These are phyloP conservation scores for Coleophoma eucalyptorum DNA, from an alignment of 2,329 filamentous ascomycete species.

Conservation along the genomic window DNA sequence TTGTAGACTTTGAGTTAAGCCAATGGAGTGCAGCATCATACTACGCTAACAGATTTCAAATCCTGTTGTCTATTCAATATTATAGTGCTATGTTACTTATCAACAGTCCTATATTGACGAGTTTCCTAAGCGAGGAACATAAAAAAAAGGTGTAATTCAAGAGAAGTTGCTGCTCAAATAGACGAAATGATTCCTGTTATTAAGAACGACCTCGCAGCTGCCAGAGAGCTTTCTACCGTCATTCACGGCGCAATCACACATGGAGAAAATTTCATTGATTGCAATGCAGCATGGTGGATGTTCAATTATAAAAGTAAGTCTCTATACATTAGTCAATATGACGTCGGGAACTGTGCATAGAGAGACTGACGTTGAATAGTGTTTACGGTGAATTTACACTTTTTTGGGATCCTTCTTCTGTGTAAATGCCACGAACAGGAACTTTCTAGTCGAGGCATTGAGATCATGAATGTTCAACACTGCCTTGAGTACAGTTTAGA, in stretches of 20 bases:
- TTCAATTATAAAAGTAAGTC: slow-evolving; percentile 28
- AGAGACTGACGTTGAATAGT: slow-evolving; percentile 8
- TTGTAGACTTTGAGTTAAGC: not conserved
- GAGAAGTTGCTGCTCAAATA: not conserved
- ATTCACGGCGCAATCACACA: slow-evolving; percentile 13
- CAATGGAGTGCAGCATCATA: slow-evolving; percentile 5
- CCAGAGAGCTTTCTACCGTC: slow-evolving; percentile 3
- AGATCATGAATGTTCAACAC: not conserved
- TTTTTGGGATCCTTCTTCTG: slow-evolving; percentile 24
- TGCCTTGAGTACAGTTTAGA: slow-evolving; percentile 5
- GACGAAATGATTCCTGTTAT: not conserved
- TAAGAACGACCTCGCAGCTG: not conserved
- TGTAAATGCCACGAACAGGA: slow-evolving; percentile 5
- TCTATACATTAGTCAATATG: not conserved
- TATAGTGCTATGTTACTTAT: slow-evolving; percentile 9
- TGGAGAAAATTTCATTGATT: slow-evolving; percentile 16
- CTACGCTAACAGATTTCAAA: slow-evolving; percentile 4
- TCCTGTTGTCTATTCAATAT: slow-evolving; percentile 14
- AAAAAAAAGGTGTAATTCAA: not conserved
- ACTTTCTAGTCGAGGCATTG: not conserved
- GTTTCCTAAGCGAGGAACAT: not conserved
- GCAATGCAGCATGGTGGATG: slow-evolving; percentile 28
- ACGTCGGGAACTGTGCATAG: not conserved
- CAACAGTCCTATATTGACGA: slow-evolving; percentile 7
- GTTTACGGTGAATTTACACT: slow-evolving; percentile 23